Percentiles rank a stretch among this genome's conserved stretches.
phyloP scores from a whole-genome alignment of 495 filamentous ascomycete genomes.

The Aspergillus hancockii region DNA sequence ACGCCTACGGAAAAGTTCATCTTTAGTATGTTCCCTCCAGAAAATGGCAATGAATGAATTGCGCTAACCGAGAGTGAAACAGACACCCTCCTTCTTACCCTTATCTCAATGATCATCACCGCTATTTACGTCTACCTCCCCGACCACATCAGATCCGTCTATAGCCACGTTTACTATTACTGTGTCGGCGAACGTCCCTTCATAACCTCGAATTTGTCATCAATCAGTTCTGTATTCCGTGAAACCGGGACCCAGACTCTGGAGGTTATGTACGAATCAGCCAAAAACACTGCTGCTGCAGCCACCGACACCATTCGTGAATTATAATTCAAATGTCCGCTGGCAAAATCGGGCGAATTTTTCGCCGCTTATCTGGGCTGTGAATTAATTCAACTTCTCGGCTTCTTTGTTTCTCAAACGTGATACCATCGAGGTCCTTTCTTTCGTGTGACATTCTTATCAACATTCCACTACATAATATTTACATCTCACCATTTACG shows the following conservation, averaged over 20 bases:
- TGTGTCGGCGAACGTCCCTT: constrained; percentile 71
- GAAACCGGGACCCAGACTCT: constrained; percentile 37
- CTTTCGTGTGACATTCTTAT: constrained; percentile 13
- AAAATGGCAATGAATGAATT: neutral
- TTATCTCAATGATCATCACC: constrained; percentile 79
- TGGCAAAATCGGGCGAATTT: neutral
- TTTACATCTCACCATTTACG: neutral
- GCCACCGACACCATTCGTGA: constrained; percentile 38
- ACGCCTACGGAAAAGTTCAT: constrained; percentile 82
- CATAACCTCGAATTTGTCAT: constrained; percentile 35
- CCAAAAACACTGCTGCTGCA: constrained; percentile 40
- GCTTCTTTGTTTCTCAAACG: constrained; percentile 8
- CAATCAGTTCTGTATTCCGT: constrained; percentile 40
- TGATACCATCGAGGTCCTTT: constrained; percentile 7
- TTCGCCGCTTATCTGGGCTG: neutral
- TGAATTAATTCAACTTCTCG: constrained; percentile 10
- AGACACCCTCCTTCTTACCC: constrained; percentile 92
- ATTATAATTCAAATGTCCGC: constrained; percentile 26
- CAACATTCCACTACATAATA: constrained; percentile 9
- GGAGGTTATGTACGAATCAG: constrained; percentile 45
- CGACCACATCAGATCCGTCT: constrained; percentile 77
- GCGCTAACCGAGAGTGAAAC: constrained; percentile 4
- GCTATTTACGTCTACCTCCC: constrained; percentile 90
- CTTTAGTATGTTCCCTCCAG: constrained; percentile 61
- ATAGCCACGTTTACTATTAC: constrained; percentile 89